Conservation (phyloP, 371 early-diverging fungal species). For the Phascolomyces articulosus region DNA sequence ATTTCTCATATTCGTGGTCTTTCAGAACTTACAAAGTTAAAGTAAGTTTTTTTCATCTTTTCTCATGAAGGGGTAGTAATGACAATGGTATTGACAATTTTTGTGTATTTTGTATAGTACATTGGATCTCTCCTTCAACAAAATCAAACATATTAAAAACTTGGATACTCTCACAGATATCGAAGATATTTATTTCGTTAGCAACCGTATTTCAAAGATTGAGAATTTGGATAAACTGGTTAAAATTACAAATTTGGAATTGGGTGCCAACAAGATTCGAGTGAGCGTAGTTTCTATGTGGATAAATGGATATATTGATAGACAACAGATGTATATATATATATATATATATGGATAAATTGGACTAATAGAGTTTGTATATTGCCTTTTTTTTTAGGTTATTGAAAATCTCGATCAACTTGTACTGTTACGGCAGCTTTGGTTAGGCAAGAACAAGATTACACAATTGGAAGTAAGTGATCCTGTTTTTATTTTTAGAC, state of each 20-base stretch:
- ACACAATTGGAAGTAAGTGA: slow-evolving; percentile 73
- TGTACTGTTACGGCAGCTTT: slow-evolving; percentile 82
- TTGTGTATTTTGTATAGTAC: slow-evolving; percentile 40
- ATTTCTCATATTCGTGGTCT: slow-evolving; percentile 78
- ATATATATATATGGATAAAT: no score
- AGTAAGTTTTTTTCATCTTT: slow-evolving; percentile 44
- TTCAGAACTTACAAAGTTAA: slow-evolving; percentile 58
- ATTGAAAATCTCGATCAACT: slow-evolving; percentile 87
- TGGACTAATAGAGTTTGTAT: no score
- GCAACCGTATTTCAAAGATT: slow-evolving; percentile 81
- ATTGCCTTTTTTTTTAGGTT: slow-evolving; percentile 34
- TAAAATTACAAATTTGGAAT: slow-evolving; percentile 81
- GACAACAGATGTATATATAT: no score
- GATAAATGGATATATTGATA: not conserved
- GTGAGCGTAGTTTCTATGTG: no score
- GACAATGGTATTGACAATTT: no score
- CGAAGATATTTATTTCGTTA: slow-evolving; percentile 77
- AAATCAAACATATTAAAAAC: slow-evolving; percentile 75
- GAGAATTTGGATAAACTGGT: slow-evolving; percentile 71
- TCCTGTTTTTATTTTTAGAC: not conserved
- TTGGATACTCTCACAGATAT: slow-evolving; percentile 62
- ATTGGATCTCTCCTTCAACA: slow-evolving; percentile 93
- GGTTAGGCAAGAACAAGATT: slow-evolving; percentile 98
- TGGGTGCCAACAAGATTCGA: slow-evolving; percentile 94
- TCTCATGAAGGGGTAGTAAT: no score